These are phyloP conservation scores for Alternaria hordeiaustralica DNA, from an alignment of 2,329 filamentous ascomycete species.

Conservation along the genomic window DNA sequence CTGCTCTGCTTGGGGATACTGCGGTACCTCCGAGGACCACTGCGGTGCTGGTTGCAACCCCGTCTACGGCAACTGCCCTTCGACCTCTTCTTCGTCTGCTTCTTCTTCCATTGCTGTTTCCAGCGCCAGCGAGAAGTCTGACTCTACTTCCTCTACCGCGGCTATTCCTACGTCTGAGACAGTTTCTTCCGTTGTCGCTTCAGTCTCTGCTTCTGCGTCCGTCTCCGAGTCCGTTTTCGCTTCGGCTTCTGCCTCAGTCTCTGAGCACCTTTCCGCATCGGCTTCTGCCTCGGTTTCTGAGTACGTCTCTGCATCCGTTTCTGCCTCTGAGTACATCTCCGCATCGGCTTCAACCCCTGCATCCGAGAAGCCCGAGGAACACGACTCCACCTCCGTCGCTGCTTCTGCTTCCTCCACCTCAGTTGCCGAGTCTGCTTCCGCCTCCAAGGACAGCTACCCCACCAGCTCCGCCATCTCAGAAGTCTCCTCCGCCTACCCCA, in stretches of 20 bases:
- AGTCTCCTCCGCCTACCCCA: slow-evolving; percentile 8
- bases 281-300: not conserved
- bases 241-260: not conserved
- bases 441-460: slow-evolving; percentile 12
- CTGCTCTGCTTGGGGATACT: slow-evolving; percentile 54
- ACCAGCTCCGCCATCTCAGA: slow-evolving; percentile 12
- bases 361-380: slow-evolving; percentile 10
- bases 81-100: slow-evolving; percentile 1
- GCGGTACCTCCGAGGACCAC: slow-evolving; percentile 39
- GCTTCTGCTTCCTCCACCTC: slow-evolving; percentile 5
- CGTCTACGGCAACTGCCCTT: slow-evolving; percentile 32
- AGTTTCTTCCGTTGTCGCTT: not conserved
- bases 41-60: slow-evolving; percentile 41
- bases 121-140: slow-evolving; percentile 8
- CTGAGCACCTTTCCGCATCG: not conserved
- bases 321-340: not conserved
- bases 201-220: slow-evolving; percentile 3
- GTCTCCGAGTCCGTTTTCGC: slow-evolving; percentile 10
- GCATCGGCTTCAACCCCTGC: slow-evolving; percentile 16
- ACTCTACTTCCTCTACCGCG: not conserved
- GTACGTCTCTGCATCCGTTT: not conserved
- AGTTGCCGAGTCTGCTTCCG: not conserved
- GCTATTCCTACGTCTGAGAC: not conserved
- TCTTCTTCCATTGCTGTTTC: not conserved
- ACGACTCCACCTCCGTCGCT: slow-evolving; percentile 7